Conservation (phyloP, 148 eudicot species). For the Rhododendron vialii region DNA sequence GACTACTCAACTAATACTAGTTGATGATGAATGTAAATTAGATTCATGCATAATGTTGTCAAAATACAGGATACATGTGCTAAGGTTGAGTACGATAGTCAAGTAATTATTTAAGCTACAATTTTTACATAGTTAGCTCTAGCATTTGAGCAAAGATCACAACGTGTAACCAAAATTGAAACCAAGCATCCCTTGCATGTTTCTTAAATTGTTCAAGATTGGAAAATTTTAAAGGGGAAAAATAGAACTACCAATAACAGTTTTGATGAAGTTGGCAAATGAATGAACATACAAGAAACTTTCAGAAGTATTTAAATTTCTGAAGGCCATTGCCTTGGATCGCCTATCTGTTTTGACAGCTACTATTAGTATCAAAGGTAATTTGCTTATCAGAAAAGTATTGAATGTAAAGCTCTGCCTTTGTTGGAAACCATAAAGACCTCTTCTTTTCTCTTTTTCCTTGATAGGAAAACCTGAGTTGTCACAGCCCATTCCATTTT, state of each 20-base stretch:
- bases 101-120: neutral
- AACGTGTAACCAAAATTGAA: neutral
- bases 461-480: neutral
- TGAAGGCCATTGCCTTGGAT: neutral
- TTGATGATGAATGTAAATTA: neutral
- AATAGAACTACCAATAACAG: neutral
- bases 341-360: neutral
- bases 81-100: neutral
- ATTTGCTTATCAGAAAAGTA: neutral
- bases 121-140: neutral
- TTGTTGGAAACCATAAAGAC: neutral
- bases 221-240: neutral
- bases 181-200: neutral
- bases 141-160: neutral
- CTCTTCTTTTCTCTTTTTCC: neutral
- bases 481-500: neutral
- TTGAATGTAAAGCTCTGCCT: neutral
- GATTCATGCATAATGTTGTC: neutral
- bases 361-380: neutral
- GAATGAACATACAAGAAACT: neutral
- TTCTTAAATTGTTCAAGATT: neutral
- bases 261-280: neutral
- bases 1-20: neutral
- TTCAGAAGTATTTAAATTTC: neutral
- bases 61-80: neutral